Evolutionary conservation across 2,329 filamentous ascomycete genomes (phyloP).

Genomic region (Diaporthe velutina): DNA sequence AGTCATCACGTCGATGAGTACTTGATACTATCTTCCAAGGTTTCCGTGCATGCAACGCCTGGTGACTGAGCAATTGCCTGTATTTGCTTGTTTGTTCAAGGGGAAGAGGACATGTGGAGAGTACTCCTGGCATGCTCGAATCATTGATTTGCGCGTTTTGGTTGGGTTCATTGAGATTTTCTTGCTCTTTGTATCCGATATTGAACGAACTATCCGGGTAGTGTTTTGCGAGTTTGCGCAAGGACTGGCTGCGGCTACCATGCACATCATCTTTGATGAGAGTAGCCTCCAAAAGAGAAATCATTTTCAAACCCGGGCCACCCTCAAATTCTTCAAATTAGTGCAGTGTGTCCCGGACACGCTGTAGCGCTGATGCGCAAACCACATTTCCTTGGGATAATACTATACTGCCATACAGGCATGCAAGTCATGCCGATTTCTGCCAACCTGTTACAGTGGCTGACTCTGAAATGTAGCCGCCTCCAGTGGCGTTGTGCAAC

Average conservation of each 20-base stretch:
- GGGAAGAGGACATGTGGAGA: background rate
- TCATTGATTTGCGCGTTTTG: background rate
- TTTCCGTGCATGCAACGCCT: background rate
- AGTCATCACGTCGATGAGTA: background rate
- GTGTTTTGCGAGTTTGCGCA: conserved; percentile 8
- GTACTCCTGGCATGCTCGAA: background rate
- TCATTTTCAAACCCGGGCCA: background rate
- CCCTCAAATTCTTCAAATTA: no score
- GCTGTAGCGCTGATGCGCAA: background rate
- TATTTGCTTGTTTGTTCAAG: background rate
- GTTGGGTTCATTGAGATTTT: no score
- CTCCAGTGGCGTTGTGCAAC: background rate
- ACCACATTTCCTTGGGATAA: background rate
- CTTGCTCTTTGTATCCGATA: background rate
- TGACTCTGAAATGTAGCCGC: background rate
- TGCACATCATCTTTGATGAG: background rate
- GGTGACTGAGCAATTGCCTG: background rate
- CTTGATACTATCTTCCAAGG: background rate
- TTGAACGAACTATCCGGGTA: background rate
- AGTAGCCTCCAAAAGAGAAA: background rate
- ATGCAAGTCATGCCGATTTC: no score
- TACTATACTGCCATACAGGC: background rate
- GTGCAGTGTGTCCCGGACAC: no score
- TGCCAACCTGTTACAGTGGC: background rate
- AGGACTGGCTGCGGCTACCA: background rate